phyloP scores from a whole-genome alignment of 225 moss, liverwort and hornwort species.

The Straminergon stramineum region DNA sequence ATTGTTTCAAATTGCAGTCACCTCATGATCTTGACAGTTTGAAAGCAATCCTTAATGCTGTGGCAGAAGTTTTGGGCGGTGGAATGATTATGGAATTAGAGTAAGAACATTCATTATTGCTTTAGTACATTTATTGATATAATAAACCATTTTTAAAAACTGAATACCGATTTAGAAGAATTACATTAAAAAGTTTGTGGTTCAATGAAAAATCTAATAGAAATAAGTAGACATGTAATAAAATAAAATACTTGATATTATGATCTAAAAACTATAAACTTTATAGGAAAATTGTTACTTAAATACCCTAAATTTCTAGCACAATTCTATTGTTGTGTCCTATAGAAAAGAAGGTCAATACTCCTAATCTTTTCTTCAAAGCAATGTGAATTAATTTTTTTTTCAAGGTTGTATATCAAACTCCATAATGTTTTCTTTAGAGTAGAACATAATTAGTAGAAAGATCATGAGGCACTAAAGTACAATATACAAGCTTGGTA shows the following conservation, averaged over 20 bases:
- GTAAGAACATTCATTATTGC: conserved; percentile 12
- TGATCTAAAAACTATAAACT: too few species aligned
- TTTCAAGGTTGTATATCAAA: not conserved
- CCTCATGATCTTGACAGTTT: conserved; percentile 51
- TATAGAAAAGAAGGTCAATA: accelerated
- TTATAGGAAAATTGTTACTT: not conserved
- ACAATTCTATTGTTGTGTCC: not conserved
- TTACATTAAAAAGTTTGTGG: not conserved
- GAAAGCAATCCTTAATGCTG: conserved; percentile 64
- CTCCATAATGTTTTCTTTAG: not conserved
- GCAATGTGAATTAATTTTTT: not conserved
- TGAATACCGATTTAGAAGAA: not conserved
- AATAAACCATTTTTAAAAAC: too few species aligned
- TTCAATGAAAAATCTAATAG: not conserved
- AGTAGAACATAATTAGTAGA: not conserved
- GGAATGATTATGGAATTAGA: conserved; percentile 88
- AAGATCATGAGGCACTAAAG: not conserved
- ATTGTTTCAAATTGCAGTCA: conserved; percentile 25
- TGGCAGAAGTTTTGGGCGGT: conserved; percentile 44
- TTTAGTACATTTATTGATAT: not conserved
- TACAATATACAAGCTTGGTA: not conserved
- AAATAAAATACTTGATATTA: not conserved
- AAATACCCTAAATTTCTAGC: too few species aligned
- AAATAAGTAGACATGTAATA: too few species aligned
- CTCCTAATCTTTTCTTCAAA: accelerated